Conservation (phyloP, 345 rosid species). For the Aquilaria yunnanensis region DNA sequence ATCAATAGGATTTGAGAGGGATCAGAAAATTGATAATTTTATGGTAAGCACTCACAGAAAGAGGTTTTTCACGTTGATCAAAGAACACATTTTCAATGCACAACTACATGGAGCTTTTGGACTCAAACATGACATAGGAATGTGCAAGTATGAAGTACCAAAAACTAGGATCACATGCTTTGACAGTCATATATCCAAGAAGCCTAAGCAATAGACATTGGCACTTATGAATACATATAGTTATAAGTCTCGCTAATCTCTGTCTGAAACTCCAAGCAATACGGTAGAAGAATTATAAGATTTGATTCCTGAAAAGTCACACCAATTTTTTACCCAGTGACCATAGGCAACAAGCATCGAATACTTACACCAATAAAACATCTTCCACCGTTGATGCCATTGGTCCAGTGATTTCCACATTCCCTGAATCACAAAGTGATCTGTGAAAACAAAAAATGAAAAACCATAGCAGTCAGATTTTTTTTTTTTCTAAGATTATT, state of each 20-base stretch:
- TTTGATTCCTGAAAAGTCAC: background rate
- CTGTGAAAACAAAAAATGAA: conserved; percentile 29
- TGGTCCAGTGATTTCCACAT: conserved; percentile 85
- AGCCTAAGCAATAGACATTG: no score
- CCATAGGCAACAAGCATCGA: conserved; percentile 5
- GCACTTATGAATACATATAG: no score
- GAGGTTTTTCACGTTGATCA: background rate
- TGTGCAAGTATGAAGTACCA: no score
- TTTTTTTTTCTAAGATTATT: no score
- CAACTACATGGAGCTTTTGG: background rate
- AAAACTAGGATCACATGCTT: no score
- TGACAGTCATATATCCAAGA: no score
- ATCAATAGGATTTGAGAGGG: background rate
- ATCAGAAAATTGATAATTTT: no score
- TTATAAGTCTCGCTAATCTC: no score
- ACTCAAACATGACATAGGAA: no score
- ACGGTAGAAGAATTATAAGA: background rate
- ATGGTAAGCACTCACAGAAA: no score
- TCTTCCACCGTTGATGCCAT: conserved; percentile 81
- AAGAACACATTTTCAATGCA: background rate
- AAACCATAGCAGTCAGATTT: no score
- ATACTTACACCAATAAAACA: conserved; percentile 67
- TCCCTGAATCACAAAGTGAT: conserved; percentile 60
- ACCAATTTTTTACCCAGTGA: background rate
- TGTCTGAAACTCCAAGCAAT: no score